Evolutionary conservation across 2,329 filamentous ascomycete genomes (phyloP).

Genomic region (Scytalidium lignicola): DNA sequence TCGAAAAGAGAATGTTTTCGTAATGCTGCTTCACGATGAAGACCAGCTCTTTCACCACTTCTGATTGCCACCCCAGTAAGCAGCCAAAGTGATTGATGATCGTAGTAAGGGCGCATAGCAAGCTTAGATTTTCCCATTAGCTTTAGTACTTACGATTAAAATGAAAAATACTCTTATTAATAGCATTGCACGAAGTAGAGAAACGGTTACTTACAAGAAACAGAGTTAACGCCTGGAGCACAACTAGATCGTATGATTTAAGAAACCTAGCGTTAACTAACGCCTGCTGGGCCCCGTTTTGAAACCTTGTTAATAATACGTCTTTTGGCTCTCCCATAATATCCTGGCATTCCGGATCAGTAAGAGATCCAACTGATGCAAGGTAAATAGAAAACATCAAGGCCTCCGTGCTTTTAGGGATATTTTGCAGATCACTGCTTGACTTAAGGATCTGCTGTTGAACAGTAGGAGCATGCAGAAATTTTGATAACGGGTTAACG

Average conservation of each 20-base stretch:
- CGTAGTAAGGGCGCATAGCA: constrained; percentile 4
- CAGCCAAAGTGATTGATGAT: constrained; percentile 41
- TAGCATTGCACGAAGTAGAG: too few species aligned
- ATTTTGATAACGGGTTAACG: constrained; percentile 61
- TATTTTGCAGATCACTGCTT: constrained; percentile 41
- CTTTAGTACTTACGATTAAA: too few species aligned
- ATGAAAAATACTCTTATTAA: too few species aligned
- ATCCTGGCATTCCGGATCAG: constrained; percentile 44
- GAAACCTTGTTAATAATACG: constrained; percentile 46
- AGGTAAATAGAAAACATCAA: constrained; percentile 63
- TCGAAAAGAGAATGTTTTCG: constrained; percentile 40
- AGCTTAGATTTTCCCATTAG: not conserved
- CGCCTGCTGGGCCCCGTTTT: constrained; percentile 56
- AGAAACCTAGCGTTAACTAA: constrained; percentile 62
- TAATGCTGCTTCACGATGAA: constrained; percentile 35
- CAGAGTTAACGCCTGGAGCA: constrained; percentile 61
- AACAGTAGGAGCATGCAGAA: constrained; percentile 60
- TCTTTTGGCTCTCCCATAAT: constrained; percentile 49
- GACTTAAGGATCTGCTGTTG: constrained; percentile 60
- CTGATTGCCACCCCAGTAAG: constrained; percentile 39
- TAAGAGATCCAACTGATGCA: constrained; percentile 52
- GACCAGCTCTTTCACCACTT: constrained; percentile 41
- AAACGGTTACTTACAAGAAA: constrained; percentile 48
- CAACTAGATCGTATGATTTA: constrained; percentile 55
- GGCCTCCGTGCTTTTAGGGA: constrained; percentile 50